phyloP scores from a whole-genome alignment of 495 filamentous ascomycete species.

The Hypoxylon lienhwacheense region DNA sequence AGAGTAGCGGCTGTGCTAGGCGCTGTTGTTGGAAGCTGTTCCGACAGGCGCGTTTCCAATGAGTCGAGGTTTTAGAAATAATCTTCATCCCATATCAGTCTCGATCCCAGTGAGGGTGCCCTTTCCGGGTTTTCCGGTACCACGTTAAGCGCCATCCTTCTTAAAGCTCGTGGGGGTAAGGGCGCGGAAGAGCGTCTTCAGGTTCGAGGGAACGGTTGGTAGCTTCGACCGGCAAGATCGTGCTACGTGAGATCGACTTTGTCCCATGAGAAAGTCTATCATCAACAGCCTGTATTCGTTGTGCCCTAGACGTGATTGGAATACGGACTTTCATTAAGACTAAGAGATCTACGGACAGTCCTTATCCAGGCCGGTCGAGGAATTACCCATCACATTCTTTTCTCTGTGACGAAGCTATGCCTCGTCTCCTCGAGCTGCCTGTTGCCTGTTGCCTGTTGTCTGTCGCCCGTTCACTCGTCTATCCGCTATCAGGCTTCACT shows the following conservation, averaged over 20 bases:
- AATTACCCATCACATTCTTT: conserved; percentile 5
- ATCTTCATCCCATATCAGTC: conserved; percentile 19
- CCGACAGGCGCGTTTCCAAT: conserved; percentile 23
- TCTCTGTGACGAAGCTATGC: background rate
- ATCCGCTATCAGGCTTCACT: conserved; percentile 8
- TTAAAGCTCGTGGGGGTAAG: conserved; percentile 18
- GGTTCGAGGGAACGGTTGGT: conserved; percentile 9
- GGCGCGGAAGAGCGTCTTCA: conserved; percentile 6
- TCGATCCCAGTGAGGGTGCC: conserved; percentile 15
- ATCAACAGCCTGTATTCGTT: background rate
- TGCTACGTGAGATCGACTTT: conserved; percentile 7
- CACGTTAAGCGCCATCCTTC: conserved; percentile 24
- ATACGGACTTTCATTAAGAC: background rate
- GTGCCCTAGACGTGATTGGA: conserved; percentile 4
- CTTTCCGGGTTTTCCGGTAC: conserved; percentile 25
- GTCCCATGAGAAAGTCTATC: background rate
- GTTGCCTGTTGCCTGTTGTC: background rate
- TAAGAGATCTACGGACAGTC: conserved; percentile 6
- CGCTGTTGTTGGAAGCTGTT: conserved; percentile 10
- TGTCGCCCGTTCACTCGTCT: conserved; percentile 3
- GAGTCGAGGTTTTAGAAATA: conserved; percentile 10
- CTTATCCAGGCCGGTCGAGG: conserved; percentile 9
- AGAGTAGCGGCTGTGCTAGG: background rate
- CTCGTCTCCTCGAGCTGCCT: background rate
- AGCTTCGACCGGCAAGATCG: background rate